Base-by-base conservation (phyloP, 805 yeast species). In the Spathaspora sp. region DNA sequence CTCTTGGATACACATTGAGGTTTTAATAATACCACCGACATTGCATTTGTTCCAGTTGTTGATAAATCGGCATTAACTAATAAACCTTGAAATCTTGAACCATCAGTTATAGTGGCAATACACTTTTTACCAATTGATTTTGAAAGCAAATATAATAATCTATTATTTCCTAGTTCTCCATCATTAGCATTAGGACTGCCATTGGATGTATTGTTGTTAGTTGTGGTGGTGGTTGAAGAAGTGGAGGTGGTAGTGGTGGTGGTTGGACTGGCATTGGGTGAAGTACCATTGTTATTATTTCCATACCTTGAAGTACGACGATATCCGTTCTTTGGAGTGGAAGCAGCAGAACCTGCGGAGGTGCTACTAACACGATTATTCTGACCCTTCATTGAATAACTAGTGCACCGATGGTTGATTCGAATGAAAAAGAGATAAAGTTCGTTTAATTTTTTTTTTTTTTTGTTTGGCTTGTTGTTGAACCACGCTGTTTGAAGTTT, bases 71-170 rank as follows among this genome's bases (percentile, higher is more conserved):
- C 75, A 10, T 85, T 78, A 44, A 75, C 69, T 51, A 89, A 68
- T 8, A 83, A 61, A 18, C 96, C 96, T 19, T 70, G 66, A 59
- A 81, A 78, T 28, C 76, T 68, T 2, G 79, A 73, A 12, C 93
- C 93, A 0, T 88, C 77, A 23, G 80, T 68, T 1, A 85, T 81
- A 2, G 90, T 81, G 6, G 82, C 85, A 12, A 73, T 72, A 11
- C 80, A 82, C 29, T 71, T 69, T 29, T 78, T 72, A 17, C 96
- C 73, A 42, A 86, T 69, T 6, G 90, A 73, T 55, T 81, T 81
- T 39, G 80, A 73, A 44, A 87, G 66, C 47, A 85, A 70, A 55
- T 66, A 83, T 45, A 79, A 62, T 51, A 85, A 69, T 50, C 88
- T 75, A 57, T 85, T 89, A 57, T 77, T 74, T 9, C 54, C 55